Evolutionary conservation across 2,329 filamentous ascomycete genomes (phyloP), one percentile per base, ranked within the genome.

Genomic region (Canariomyces notabilis): DNA sequence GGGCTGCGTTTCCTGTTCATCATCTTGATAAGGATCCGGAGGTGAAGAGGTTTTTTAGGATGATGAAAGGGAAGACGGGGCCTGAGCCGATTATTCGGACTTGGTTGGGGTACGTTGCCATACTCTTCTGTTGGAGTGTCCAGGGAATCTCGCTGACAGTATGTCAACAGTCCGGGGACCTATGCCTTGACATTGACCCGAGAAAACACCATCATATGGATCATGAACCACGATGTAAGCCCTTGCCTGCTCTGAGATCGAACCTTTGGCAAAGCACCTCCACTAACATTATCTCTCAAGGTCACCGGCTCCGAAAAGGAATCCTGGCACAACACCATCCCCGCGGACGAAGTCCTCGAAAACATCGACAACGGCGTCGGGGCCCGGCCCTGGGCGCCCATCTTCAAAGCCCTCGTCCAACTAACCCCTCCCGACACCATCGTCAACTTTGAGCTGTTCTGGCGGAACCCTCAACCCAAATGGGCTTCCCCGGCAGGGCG

Each of bases 51-150:
- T 65, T 71, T 45, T 70, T 71, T 35, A 67, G 70, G 29, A 66
- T 75, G 54, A 66, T 67, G 14, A 34, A 51, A 4, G 62, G 63
- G 1, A 59, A 63, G 35, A 62, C 71, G 21, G 65, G 66, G 14
- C 65, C 72, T 14, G 62, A 66, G 42, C 64, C 65, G 31, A 69
- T 72, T 9, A 65, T 72, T 16, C 67, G 71, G 33, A 74, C 71
- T 8, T 67, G 63, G 69, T 62, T 75, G 37, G 71, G 73, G 57
- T 71, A 64, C 46, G 69, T 69, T 12, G 22, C 5, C 20, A 19
- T 35, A 14, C 19, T 34, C 2, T 15, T 14, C 8, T 15, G 14
- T 41, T 9, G 7, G 9, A 12, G 20, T 2, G 21, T 6, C 9
- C 5, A 3, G 12, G 2, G 9, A 16, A 9, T 2, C 49, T 62